These are phyloP conservation scores for Carex myosuroides DNA, from an alignment of 176 grass and related monocot species.

Conservation along the genomic window DNA sequence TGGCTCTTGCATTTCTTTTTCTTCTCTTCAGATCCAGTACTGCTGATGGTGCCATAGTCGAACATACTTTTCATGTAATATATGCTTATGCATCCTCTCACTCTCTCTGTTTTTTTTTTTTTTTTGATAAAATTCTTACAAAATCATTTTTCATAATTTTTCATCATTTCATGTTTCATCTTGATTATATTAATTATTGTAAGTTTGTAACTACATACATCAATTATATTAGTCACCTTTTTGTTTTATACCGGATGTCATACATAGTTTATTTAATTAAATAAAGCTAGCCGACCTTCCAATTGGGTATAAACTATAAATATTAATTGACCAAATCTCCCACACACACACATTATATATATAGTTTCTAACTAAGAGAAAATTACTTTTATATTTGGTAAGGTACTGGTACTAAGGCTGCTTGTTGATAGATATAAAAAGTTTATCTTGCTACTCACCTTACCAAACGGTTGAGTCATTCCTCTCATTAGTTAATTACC, in stretches of 20 bases:
- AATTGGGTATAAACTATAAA: neutral
- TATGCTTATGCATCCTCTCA: neutral
- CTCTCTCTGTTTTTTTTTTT: too few species aligned
- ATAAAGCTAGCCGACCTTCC: neutral
- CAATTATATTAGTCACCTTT: neutral
- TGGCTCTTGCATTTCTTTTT: constrained; percentile 21
- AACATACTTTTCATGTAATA: constrained; percentile 60
- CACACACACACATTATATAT: neutral
- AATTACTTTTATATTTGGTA: neutral
- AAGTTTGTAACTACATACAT: neutral
- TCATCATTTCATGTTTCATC: neutral
- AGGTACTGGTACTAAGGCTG: neutral
- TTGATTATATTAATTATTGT: neutral
- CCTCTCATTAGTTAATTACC: neutral
- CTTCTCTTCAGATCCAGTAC: constrained; percentile 12
- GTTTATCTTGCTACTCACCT: neutral
- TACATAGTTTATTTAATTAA: neutral
- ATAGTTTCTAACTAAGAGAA: neutral
- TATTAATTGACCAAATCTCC: neutral
- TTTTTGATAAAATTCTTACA: neutral
- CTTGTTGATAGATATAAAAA: neutral
- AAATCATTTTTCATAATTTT: neutral
- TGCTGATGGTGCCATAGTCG: constrained; percentile 37
- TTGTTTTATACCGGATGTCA: neutral
- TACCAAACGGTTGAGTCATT: neutral